These are phyloP conservation scores for Starmerella sirachaensis DNA, from an alignment of 805 yeast genomes.

Conservation along the genomic window DNA sequence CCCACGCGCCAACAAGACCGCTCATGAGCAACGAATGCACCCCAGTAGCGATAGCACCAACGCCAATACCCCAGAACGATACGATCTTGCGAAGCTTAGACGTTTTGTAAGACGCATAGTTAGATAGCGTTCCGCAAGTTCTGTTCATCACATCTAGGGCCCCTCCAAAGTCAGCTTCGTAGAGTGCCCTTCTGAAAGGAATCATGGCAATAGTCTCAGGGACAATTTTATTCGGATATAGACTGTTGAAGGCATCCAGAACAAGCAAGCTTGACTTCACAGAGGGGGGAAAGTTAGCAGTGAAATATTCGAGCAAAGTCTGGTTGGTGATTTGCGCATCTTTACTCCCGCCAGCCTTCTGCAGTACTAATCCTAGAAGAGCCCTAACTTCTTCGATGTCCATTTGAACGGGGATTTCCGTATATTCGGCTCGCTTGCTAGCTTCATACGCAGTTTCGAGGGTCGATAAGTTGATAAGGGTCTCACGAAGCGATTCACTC, in stretches of 20 bases:
- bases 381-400: slow-evolving; percentile 19
- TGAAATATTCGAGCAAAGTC: slow-evolving; percentile 21
- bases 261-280: slow-evolving; percentile 17
- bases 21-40: slow-evolving; percentile 38
- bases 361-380: slow-evolving; percentile 19
- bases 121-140: slow-evolving; percentile 48
- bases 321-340: slow-evolving; percentile 12
- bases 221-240: slow-evolving; percentile 9
- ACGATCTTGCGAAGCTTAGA: slow-evolving; percentile 28
- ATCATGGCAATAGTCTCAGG: slow-evolving; percentile 35
- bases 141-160: slow-evolving; percentile 49
- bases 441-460: slow-evolving; percentile 20
- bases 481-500: slow-evolving; percentile 11
- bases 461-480: slow-evolving; percentile 23
- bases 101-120: slow-evolving; percentile 31
- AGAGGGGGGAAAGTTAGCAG: slow-evolving; percentile 21
- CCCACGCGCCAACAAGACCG: slow-evolving; percentile 33
- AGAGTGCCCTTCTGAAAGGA: slow-evolving; percentile 51
- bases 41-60: slow-evolving; percentile 32
- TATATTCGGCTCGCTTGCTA: slow-evolving; percentile 19
- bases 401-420: slow-evolving; percentile 16
- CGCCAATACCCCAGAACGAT: slow-evolving; percentile 27
- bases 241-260: slow-evolving; percentile 18
- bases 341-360: background rate
- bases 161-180: slow-evolving; percentile 42